phyloP scores from a whole-genome alignment of 225 moss, liverwort and hornwort genomes.

The Lunularia cruciata region DNA sequence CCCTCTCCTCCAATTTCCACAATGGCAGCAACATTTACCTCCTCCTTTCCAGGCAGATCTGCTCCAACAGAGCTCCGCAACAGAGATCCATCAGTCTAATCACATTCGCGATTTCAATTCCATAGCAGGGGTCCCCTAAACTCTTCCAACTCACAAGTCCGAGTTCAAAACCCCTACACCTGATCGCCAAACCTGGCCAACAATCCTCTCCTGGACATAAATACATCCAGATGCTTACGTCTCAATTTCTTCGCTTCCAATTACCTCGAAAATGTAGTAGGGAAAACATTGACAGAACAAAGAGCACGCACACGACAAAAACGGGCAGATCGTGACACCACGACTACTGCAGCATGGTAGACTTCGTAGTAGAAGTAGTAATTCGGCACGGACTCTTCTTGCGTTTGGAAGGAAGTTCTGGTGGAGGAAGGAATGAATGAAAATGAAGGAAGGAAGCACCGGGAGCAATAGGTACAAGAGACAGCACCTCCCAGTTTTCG shows the following conservation, averaged over 20 bases:
- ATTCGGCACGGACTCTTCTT: too few relatives aligned
- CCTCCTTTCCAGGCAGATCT: not conserved
- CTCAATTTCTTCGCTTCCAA: not conserved
- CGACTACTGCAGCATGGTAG: too few relatives aligned
- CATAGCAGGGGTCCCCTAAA: not conserved
- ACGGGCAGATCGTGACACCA: too few relatives aligned
- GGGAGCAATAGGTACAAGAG: too few relatives aligned
- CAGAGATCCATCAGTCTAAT: slow-evolving; percentile 13
- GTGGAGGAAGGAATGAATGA: too few relatives aligned
- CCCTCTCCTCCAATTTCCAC: not conserved
- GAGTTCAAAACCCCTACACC: not conserved
- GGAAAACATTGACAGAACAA: not conserved
- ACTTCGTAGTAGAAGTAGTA: too few relatives aligned
- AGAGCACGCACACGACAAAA: too few relatives aligned
- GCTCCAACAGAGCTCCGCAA: slow-evolving; percentile 1
- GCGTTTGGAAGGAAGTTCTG: too few relatives aligned
- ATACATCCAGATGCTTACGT: not conserved
- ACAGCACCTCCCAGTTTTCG: too few relatives aligned
- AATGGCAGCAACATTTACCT: not conserved
- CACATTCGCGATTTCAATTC: not conserved
- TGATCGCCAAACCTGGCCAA: not conserved
- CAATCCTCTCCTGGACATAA: not conserved
- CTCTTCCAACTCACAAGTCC: not conserved
- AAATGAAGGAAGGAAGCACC: too few relatives aligned
- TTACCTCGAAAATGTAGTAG: not conserved